A percentile compares a stretch with the other conserved stretches of the same genome.
Conservation (phyloP, 768 basidiomycete species). For the Polyporus arcularius region DNA sequence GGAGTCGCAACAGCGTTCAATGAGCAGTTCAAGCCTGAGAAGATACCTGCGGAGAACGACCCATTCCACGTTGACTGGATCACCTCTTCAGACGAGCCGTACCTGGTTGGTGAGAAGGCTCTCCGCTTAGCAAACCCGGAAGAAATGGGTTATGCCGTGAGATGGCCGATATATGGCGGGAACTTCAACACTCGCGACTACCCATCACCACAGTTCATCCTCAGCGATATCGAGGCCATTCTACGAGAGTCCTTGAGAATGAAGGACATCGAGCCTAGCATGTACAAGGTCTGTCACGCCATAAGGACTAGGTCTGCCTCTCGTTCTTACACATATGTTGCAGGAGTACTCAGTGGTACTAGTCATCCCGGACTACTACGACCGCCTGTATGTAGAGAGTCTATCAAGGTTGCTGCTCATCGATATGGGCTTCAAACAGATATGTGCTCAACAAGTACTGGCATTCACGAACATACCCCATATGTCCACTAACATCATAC, state of each 20-base stretch:
- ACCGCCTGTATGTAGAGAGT: slow-evolving; percentile 80
- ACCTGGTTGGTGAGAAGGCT: slow-evolving; percentile 74
- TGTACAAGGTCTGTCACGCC: slow-evolving; percentile 58
- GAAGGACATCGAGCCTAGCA: slow-evolving; percentile 49
- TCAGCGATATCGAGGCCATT: slow-evolving; percentile 80
- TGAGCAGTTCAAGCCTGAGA: slow-evolving; percentile 79
- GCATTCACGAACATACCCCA: background rate
- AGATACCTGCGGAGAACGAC: slow-evolving; percentile 85
- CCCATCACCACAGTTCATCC: slow-evolving; percentile 60
- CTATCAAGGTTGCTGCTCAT: slow-evolving; percentile 71
- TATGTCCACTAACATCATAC: background rate
- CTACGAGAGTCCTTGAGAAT: slow-evolving; percentile 62
- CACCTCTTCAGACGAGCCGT: slow-evolving; percentile 46
- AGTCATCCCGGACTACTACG: slow-evolving; percentile 91
- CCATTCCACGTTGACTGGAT: slow-evolving; percentile 87
- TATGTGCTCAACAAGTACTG: slow-evolving; percentile 86
- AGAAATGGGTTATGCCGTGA: slow-evolving; percentile 65
- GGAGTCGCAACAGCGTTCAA: slow-evolving; percentile 78
- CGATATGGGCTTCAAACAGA: slow-evolving; percentile 88
- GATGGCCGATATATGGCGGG: slow-evolving; percentile 81
- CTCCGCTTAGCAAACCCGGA: slow-evolving; percentile 70
- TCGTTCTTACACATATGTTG: background rate
- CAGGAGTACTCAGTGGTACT: slow-evolving; percentile 88
- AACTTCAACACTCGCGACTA: slow-evolving; percentile 86
- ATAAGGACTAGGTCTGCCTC: background rate